Conservation (phyloP, 495 filamentous ascomycete genomes). For the Neurospora sp. region DNA sequence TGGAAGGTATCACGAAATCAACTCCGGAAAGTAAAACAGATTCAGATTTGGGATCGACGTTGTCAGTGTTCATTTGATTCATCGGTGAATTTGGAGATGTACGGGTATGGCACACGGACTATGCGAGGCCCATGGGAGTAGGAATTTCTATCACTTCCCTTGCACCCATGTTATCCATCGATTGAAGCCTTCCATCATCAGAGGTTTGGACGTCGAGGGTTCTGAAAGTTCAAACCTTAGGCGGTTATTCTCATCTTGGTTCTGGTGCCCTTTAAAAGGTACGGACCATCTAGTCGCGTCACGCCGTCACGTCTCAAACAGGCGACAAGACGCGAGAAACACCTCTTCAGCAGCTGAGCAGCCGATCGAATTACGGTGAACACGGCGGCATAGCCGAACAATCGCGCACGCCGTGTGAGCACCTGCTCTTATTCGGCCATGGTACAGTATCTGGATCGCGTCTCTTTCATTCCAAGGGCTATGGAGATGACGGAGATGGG, state of each 20-base stretch:
- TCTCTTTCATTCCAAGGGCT: neutral
- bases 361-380: neutral
- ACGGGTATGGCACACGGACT: neutral
- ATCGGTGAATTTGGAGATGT: neutral
- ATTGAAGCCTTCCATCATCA: neutral
- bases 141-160: neutral
- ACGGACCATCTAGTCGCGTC: neutral
- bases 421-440: neutral
- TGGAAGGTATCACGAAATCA: neutral
- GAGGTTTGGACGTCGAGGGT: accelerated
- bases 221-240: neutral
- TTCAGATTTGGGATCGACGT: neutral
- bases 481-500: neutral
- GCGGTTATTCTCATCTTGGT: neutral
- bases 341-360: neutral
- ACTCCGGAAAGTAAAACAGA: neutral
- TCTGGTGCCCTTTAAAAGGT: neutral
- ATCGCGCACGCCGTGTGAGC: neutral
- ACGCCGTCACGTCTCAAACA: neutral
- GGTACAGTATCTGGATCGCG: neutral
- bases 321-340: neutral
- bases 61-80: neutral
- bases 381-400: neutral
- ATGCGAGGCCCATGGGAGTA: neutral
- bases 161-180: neutral